phyloP scores from a whole-genome alignment of 805 yeast genomes.

The Wickerhamomyces subpelliculosus region DNA sequence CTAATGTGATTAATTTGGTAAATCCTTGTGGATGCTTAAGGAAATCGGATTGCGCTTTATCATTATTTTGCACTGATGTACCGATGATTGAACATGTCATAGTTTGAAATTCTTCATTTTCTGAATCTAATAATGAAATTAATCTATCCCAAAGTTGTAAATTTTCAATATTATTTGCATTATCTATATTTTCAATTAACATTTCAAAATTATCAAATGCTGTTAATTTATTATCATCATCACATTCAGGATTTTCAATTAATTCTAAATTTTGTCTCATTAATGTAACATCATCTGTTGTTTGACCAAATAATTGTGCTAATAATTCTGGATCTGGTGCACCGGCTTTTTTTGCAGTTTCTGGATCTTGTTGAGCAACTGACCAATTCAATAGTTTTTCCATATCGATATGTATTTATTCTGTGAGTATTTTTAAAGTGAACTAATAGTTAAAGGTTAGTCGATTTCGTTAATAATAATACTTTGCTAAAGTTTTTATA shows the following conservation, averaged over 20 bases:
- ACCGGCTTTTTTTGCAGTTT: constrained; percentile 55
- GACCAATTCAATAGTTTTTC: constrained; percentile 94
- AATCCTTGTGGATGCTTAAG: constrained; percentile 43
- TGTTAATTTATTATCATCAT: constrained; percentile 54
- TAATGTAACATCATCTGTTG: constrained; percentile 80
- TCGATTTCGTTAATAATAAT: too few species aligned
- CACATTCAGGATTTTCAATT: constrained; percentile 49
- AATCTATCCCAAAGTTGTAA: constrained; percentile 75
- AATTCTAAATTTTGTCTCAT: constrained; percentile 75
- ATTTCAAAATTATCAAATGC: constrained; percentile 91
- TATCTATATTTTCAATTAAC: constrained; percentile 88
- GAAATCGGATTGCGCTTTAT: constrained; percentile 63
- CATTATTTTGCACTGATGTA: constrained; percentile 90
- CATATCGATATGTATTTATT: constrained; percentile 39
- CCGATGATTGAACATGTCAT: constrained; percentile 73
- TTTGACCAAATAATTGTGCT: constrained; percentile 68
- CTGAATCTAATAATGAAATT: constrained; percentile 42
- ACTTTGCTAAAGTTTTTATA: too few species aligned
- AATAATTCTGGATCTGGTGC: constrained; percentile 74
- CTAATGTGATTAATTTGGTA: constrained; percentile 36
- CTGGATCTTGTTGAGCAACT: constrained; percentile 71
- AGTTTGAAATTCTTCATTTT: constrained; percentile 39
- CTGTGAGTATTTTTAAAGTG: too few species aligned
- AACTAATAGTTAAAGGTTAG: too few species aligned
- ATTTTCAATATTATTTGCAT: constrained; percentile 87